These are phyloP conservation scores for Ramichloridium luteum DNA, from an alignment of 2,329 filamentous ascomycete genomes.

Conservation along the genomic window DNA sequence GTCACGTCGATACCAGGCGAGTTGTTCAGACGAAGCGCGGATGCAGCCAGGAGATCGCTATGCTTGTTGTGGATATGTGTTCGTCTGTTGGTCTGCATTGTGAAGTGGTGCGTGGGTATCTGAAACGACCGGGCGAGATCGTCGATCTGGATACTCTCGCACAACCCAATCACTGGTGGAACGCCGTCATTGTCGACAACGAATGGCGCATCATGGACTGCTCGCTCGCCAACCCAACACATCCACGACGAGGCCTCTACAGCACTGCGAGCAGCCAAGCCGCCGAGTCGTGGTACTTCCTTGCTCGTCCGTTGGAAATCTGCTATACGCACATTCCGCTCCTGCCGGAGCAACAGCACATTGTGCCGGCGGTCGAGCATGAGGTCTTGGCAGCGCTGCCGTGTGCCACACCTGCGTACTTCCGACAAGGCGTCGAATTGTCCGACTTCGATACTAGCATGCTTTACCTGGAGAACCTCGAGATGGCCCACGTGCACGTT, in stretches of 20 bases:
- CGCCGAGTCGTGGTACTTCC: constrained; percentile 87
- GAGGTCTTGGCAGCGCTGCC: constrained; percentile 80
- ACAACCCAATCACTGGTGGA: constrained; percentile 96
- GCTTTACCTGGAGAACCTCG: constrained; percentile 75
- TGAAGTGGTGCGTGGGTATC: constrained; percentile 76
- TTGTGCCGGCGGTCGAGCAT: constrained; percentile 75
- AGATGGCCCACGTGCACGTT: constrained; percentile 83
- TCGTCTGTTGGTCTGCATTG: constrained; percentile 74
- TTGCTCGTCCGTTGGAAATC: constrained; percentile 74
- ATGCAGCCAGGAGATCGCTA: constrained; percentile 79
- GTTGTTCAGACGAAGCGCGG: constrained; percentile 76
- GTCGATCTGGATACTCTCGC: constrained; percentile 70
- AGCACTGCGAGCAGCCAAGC: constrained; percentile 56
- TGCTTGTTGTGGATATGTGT: constrained; percentile 88
- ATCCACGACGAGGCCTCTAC: constrained; percentile 67
- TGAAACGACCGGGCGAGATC: constrained; percentile 79
- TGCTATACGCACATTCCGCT: constrained; percentile 95
- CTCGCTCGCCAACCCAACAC: constrained; percentile 79
- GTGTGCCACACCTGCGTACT: constrained; percentile 74
- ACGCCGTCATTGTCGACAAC: constrained; percentile 79
- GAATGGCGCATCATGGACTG: constrained; percentile 97
- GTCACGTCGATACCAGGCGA: constrained; percentile 66
- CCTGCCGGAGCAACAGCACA: constrained; percentile 77
- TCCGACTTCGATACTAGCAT: constrained; percentile 84
- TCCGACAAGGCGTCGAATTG: constrained; percentile 68